A percentile compares a stretch with the other conserved stretches of the same genome.
Evolutionary conservation across 2,329 filamentous ascomycete species (phyloP).

Genomic region (Alternaria consortialis): DNA sequence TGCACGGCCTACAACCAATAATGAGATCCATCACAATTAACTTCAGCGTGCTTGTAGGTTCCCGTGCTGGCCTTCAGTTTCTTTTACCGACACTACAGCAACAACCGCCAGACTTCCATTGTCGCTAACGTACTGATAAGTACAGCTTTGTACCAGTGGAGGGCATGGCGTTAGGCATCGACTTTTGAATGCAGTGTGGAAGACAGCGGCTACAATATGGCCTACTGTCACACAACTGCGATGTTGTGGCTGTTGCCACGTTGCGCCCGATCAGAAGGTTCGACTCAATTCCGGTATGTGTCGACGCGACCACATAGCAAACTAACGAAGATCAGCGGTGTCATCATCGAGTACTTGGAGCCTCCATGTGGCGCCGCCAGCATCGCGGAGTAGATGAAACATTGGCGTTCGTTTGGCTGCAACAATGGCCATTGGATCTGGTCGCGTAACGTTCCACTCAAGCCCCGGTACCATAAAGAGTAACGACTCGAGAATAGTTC

Average conservation of each 20-base stretch:
- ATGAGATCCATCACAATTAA: neutral
- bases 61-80: neutral
- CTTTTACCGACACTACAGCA: neutral
- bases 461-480: neutral
- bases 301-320: neutral
- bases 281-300: neutral
- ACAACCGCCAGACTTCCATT: neutral
- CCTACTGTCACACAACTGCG: conserved; percentile 16
- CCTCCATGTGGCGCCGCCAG: neutral
- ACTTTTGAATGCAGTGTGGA: neutral
- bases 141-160: neutral
- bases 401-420: neutral
- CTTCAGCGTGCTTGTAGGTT: too few species aligned
- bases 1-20: neutral
- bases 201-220: neutral
- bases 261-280: conserved; percentile 17
- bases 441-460: conserved; percentile 15
- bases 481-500: conserved; percentile 22
- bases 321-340: neutral
- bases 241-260: conserved; percentile 27
- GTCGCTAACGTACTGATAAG: neutral
- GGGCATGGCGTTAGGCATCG: neutral
- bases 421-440: neutral
- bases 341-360: neutral
- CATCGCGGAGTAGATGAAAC: neutral